These are phyloP conservation scores for Beverwykella pulmonaria DNA, from an alignment of 495 filamentous ascomycete genomes.

Conservation along the genomic window DNA sequence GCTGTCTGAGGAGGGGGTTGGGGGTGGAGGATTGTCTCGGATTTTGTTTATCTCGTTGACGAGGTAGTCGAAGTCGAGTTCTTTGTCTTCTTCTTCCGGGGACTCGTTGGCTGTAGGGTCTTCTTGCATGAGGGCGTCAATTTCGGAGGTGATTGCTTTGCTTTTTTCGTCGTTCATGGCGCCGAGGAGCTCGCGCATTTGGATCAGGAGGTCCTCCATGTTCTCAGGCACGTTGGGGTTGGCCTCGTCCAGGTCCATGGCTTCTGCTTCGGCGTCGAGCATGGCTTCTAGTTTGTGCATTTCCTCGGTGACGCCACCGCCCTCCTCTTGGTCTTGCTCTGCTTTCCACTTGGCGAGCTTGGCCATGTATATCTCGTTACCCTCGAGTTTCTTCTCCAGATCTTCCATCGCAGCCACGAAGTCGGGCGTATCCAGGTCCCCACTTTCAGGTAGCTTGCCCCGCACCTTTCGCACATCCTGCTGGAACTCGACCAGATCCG, in stretches of 20 bases:
- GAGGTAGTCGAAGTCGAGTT: constrained; percentile 1
- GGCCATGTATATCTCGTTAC: neutral
- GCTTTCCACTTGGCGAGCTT: constrained; percentile 1
- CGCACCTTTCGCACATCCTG: constrained; percentile 6
- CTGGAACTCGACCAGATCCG: constrained; percentile 4
- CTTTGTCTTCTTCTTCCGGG: neutral
- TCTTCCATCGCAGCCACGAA: neutral
- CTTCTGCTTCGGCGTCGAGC: neutral
- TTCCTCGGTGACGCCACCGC: neutral
- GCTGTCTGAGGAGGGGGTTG: neutral
- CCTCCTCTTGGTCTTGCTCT: neutral
- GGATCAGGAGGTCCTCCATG: constrained; percentile 2
- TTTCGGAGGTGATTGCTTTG: neutral
- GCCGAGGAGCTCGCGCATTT: constrained; percentile 6
- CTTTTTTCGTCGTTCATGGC: constrained; percentile 9
- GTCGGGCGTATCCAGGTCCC: constrained; percentile 6
- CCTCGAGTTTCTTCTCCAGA: constrained; percentile 6
- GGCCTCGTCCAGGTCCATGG: neutral
- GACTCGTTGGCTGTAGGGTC: neutral
- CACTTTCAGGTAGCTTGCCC: neutral
- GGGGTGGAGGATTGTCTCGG: neutral
- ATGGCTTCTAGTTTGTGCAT: neutral
- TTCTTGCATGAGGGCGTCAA: neutral
- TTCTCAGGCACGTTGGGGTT: neutral
- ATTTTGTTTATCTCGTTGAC: constrained; percentile 8